Conservation (phyloP, 73 alveolate species). For the Paramecium sexaurelia region DNA sequence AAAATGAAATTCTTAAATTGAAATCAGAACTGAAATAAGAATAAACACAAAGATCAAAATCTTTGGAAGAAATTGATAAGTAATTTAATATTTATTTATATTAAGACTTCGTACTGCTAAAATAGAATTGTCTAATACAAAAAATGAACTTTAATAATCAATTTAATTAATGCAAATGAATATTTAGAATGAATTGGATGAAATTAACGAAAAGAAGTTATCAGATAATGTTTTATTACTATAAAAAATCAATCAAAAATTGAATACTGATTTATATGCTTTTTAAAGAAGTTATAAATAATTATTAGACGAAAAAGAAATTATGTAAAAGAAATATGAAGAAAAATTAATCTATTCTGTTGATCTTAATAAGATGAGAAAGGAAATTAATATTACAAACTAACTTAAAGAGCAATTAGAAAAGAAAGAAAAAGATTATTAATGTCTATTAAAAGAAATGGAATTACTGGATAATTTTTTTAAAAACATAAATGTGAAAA, state of each 20-base stretch:
- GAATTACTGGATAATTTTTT: neutral
- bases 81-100: neutral
- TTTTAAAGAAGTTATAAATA: neutral
- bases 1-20: neutral
- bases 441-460: neutral
- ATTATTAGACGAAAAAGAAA: slow-evolving; percentile 25
- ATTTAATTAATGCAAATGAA: neutral
- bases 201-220: neutral
- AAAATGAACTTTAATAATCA: neutral
- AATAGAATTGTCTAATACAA: neutral
- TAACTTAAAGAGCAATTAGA: slow-evolving; percentile 12
- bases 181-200: neutral
- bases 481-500: neutral
- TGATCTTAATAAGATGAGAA: neutral
- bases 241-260: neutral
- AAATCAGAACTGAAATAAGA: neutral
- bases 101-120: slow-evolving; percentile 2
- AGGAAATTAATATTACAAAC: neutral
- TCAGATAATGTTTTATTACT: neutral
- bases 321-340: slow-evolving; percentile 37
- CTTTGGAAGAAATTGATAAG: slow-evolving; percentile 48
- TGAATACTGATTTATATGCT: neutral
- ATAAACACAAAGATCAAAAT: slow-evolving; percentile 1
- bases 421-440: neutral
- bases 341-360: neutral